These are phyloP conservation scores for Scheffersomyces coipomensis DNA, from an alignment of 805 yeast genomes.

Conservation along the genomic window DNA sequence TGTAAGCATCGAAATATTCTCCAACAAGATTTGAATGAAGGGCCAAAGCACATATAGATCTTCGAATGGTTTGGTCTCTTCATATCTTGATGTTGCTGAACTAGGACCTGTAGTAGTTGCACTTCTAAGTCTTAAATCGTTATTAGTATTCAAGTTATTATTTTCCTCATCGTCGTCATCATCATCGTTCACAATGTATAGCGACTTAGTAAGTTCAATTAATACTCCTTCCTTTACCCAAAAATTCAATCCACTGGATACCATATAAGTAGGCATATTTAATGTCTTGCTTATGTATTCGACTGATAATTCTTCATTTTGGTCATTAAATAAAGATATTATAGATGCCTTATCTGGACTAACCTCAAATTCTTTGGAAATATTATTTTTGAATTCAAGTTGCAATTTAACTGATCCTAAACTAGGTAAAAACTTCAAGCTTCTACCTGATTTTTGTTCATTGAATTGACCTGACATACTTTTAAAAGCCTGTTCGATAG, in stretches of 20 bases:
- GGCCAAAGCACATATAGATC: constrained; percentile 30
- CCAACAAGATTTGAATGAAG: constrained; percentile 54
- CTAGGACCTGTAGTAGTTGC: background rate
- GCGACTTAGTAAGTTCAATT: constrained; percentile 26
- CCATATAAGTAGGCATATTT: constrained; percentile 42
- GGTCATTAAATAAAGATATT: constrained; percentile 46
- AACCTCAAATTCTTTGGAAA: constrained; percentile 42
- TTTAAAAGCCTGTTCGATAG: constrained; percentile 40
- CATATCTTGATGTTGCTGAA: constrained; percentile 21
- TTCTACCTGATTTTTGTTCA: constrained; percentile 53
- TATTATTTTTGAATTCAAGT: constrained; percentile 45
- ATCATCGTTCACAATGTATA: constrained; percentile 41
- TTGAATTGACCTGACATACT: constrained; percentile 45
- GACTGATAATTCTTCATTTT: constrained; percentile 28
- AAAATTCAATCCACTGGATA: constrained; percentile 40
- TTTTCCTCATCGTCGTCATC: constrained; percentile 1
- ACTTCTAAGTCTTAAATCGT: background rate
- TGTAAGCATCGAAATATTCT: constrained; percentile 52
- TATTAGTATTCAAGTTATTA: background rate
- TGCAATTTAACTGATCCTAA: constrained; percentile 63
- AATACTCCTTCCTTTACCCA: constrained; percentile 69
- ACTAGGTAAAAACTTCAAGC: constrained; percentile 53
- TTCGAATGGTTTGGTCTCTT: background rate
- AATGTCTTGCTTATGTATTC: constrained; percentile 32
- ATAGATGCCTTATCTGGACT: constrained; percentile 71